These are phyloP conservation scores for Neonectria coccinea DNA, from an alignment of 2,329 filamentous ascomycete species.

Conservation along the genomic window DNA sequence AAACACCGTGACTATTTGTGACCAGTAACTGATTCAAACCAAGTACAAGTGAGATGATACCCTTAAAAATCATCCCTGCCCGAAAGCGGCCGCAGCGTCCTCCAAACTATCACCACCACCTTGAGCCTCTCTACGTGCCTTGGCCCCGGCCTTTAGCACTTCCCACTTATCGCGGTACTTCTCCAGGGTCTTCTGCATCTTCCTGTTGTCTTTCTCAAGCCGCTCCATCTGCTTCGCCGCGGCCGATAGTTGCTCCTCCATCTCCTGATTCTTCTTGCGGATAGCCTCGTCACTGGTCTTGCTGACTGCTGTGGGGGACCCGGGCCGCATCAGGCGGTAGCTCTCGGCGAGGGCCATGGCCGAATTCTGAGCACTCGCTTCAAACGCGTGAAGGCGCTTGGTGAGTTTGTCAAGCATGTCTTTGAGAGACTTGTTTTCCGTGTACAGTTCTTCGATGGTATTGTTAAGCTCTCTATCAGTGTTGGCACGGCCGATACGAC, in stretches of 20 bases:
- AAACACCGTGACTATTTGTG: slow-evolving; percentile 1
- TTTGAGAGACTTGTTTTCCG: slow-evolving; percentile 89
- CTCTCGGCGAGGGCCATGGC: slow-evolving; percentile 89
- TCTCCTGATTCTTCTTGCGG: slow-evolving; percentile 66
- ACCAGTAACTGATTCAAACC: slow-evolving; percentile 4
- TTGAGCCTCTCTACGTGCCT: slow-evolving; percentile 63
- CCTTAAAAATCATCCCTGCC: slow-evolving; percentile 32
- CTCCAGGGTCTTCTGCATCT: slow-evolving; percentile 66
- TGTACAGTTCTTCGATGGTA: slow-evolving; percentile 85
- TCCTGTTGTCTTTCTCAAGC: slow-evolving; percentile 71
- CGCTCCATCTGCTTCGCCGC: slow-evolving; percentile 72
- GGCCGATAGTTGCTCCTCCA: slow-evolving; percentile 74
- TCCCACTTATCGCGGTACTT: slow-evolving; percentile 73
- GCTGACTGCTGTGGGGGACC: slow-evolving; percentile 59
- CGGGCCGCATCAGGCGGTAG: slow-evolving; percentile 70
- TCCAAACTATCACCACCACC: slow-evolving; percentile 51
- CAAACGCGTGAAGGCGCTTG: slow-evolving; percentile 90
- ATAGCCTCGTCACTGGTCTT: slow-evolving; percentile 52
- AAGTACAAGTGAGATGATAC: slow-evolving; percentile 2
- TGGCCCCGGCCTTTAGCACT: slow-evolving; percentile 70
- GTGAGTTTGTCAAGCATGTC: slow-evolving; percentile 87
- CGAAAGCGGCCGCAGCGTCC: slow-evolving; percentile 43
- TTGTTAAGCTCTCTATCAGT: slow-evolving; percentile 66
- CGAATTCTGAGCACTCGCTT: slow-evolving; percentile 89
- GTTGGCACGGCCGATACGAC: slow-evolving; percentile 55